Evolutionary conservation across 345 rosid species (phyloP).

Genomic region (Aurinia saxatilis): DNA sequence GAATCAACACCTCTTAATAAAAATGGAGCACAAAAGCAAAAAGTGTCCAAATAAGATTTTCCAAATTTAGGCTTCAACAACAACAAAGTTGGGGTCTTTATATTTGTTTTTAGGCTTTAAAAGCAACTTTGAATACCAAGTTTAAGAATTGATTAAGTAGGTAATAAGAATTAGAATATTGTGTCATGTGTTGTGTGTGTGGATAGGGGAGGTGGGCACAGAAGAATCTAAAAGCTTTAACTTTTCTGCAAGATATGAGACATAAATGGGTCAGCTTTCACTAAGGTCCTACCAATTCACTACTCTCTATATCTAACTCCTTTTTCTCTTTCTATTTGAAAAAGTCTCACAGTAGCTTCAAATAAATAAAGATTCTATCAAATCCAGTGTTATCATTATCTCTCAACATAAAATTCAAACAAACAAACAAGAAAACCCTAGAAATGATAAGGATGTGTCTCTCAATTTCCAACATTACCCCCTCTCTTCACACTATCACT

Average conservation of each 20-base stretch:
- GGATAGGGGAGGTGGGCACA: slow-evolving; percentile 49
- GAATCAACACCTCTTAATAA: background rate
- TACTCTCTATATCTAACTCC: background rate
- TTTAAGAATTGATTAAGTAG: background rate
- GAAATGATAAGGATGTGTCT: slow-evolving; percentile 19
- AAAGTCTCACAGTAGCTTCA: slow-evolving; percentile 24
- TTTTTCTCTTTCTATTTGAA: slow-evolving; percentile 19
- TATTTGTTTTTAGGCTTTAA: background rate
- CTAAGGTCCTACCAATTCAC: slow-evolving; percentile 27
- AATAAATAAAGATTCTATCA: slow-evolving; percentile 23
- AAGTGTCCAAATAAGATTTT: background rate
- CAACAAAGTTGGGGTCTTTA: background rate
- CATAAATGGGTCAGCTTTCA: slow-evolving; percentile 38
- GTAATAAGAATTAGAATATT: background rate
- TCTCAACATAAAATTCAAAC: background rate
- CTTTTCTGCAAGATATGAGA: slow-evolving; percentile 29
- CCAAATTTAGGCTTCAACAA: background rate
- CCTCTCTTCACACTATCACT: slow-evolving; percentile 13
- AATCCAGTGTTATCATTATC: slow-evolving; percentile 19
- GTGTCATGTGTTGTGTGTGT: slow-evolving; percentile 21
- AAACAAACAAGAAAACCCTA: slow-evolving; percentile 19
- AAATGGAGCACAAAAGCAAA: background rate
- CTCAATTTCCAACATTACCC: slow-evolving; percentile 32
- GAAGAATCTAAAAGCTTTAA: slow-evolving; percentile 46
- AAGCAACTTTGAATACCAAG: slow-evolving; percentile 11